phyloP scores from a whole-genome alignment of 495 filamentous ascomycete species.

The Pyronema omphalodes region DNA sequence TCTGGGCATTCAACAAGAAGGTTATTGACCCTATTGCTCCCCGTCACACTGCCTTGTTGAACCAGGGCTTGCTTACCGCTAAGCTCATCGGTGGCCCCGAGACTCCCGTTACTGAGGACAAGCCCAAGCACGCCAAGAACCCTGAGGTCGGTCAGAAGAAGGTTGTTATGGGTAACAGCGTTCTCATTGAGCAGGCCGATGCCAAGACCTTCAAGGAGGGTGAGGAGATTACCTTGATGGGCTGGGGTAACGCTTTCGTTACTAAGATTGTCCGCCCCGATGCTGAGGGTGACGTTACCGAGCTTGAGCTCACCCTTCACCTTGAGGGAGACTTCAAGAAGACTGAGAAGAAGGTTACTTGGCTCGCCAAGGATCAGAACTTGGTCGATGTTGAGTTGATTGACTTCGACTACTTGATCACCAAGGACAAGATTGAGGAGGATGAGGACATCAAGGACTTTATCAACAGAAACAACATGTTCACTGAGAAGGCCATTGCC shows the following conservation, averaged over 20 bases:
- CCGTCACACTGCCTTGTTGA: slow-evolving; percentile 62
- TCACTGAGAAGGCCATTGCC: slow-evolving; percentile 53
- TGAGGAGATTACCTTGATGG: slow-evolving; percentile 91
- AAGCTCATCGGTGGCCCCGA: slow-evolving; percentile 40
- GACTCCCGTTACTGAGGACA: slow-evolving; percentile 48
- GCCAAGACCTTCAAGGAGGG: slow-evolving; percentile 60
- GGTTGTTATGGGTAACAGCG: slow-evolving; percentile 48
- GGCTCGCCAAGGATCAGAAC: slow-evolving; percentile 58
- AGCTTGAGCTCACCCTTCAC: slow-evolving; percentile 59
- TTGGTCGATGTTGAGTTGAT: slow-evolving; percentile 67
- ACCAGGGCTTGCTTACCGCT: slow-evolving; percentile 39
- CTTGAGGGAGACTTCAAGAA: slow-evolving; percentile 77
- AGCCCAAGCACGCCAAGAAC: slow-evolving; percentile 77
- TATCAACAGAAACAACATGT: slow-evolving; percentile 56
- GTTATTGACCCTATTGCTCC: slow-evolving; percentile 77
- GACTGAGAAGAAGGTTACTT: slow-evolving; percentile 91
- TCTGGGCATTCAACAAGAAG: slow-evolving; percentile 94
- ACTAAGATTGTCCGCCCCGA: slow-evolving; percentile 47
- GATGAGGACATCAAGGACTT: slow-evolving; percentile 69
- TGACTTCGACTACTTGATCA: slow-evolving; percentile 83
- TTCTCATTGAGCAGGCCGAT: slow-evolving; percentile 74
- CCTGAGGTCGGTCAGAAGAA: slow-evolving; percentile 65
- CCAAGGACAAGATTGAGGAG: slow-evolving; percentile 72
- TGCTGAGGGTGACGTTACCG: slow-evolving; percentile 38
- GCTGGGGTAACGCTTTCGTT: slow-evolving; percentile 84